Evolutionary conservation across 139 green algal species (phyloP).

Genomic region (Haematococcus lacustris): DNA sequence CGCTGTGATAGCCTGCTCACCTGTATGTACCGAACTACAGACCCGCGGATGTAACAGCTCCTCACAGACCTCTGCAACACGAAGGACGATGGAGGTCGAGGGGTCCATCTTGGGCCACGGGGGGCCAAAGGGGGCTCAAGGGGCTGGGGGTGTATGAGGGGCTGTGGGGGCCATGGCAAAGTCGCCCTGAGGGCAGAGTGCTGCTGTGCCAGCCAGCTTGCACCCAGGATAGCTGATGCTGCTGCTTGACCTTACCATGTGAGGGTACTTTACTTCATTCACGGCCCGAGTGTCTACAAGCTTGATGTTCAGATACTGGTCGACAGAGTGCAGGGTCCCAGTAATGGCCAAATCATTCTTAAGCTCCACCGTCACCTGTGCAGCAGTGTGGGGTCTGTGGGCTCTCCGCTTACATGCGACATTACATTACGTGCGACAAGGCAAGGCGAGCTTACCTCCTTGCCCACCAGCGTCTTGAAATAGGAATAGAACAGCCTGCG

Average conservation of each 20-base stretch:
- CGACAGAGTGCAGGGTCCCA: conserved; percentile 90
- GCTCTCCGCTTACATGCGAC: background rate
- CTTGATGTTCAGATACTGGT: conserved; percentile 99
- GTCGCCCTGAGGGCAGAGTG: no score
- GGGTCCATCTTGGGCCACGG: no score
- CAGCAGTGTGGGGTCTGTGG: background rate
- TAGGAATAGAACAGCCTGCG: conserved; percentile 88
- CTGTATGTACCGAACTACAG: conserved; percentile 91
- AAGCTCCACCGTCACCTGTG: conserved; percentile 93
- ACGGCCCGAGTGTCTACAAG: conserved; percentile 82
- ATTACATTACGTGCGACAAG: background rate
- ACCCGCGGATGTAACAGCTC: conserved; percentile 97
- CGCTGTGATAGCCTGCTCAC: no score
- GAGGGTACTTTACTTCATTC: conserved; percentile 88
- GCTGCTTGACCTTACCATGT: conserved; percentile 75
- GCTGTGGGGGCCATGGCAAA: no score
- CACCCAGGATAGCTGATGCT: no score
- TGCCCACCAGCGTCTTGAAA: conserved; percentile 91
- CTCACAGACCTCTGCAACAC: conserved; percentile 81
- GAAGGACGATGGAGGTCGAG: no score
- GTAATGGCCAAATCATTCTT: conserved; percentile 98
- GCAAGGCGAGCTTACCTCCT: conserved; percentile 58
- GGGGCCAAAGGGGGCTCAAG: no score
- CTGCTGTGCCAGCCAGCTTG: no score
- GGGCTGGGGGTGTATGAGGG: no score